Evolutionary conservation across 495 filamentous ascomycete species (phyloP).

Genomic region (Aspergillus diversus): DNA sequence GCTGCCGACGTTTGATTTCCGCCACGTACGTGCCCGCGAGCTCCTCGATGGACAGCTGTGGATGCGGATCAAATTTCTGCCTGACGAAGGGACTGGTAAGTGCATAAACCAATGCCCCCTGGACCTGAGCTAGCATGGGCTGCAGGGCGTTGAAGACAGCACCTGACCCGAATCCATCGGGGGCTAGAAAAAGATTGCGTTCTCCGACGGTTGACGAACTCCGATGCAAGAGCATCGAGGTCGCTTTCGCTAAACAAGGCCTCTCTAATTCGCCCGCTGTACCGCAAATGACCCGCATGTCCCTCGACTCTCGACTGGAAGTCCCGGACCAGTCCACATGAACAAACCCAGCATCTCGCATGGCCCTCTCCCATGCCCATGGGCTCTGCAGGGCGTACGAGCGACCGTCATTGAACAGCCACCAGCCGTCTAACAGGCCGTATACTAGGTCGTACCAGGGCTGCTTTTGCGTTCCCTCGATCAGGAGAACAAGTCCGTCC

Average conservation of each 20-base stretch:
- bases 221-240: too few relatives aligned
- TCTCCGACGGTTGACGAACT: too few relatives aligned
- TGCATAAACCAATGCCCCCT: too few relatives aligned
- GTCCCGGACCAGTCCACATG: conserved; percentile 10
- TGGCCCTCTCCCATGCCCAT: conserved; percentile 4
- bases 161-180: too few relatives aligned
- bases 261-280: too few relatives aligned
- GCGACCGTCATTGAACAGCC: conserved; percentile 36
- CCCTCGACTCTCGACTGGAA: neutral
- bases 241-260: too few relatives aligned
- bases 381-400: conserved; percentile 23
- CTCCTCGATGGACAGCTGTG: too few relatives aligned
- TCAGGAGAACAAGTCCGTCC: conserved; percentile 38
- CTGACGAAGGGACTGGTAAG: too few relatives aligned
- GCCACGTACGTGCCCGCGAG: conserved; percentile 1
- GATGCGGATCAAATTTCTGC: too few relatives aligned
- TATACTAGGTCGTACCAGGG: conserved; percentile 38
- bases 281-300: neutral
- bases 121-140: too few relatives aligned
- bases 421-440: conserved; percentile 44
- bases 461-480: conserved; percentile 46
- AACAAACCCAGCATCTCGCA: conserved; percentile 10
- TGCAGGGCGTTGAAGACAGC: too few relatives aligned
- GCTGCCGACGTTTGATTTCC: conserved; percentile 7
- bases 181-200: too few relatives aligned